Evolutionary conservation across 192 early-diverging fungal species (phyloP), one percentile per base, ranked within the genome.

Genomic region (Phlyctochytrium arcticum): DNA sequence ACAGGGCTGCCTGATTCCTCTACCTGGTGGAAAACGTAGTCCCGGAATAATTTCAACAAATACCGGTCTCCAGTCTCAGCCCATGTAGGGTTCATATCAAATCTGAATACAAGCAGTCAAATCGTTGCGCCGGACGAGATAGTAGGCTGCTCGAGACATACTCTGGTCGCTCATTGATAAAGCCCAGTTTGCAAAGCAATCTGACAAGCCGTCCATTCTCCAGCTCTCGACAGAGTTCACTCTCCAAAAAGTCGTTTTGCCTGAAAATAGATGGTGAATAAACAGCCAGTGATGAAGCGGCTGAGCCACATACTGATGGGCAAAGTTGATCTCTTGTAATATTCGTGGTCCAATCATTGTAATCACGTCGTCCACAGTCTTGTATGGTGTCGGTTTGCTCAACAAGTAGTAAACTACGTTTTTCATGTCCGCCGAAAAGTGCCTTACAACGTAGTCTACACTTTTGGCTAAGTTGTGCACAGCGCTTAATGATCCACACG

Each of bases 1-100:
- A 94, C 82, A 8, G 95, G 90, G 36, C 80, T 77, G 6, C 93
- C 92, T 39, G 79, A 76, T 36, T 82, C 76, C 66, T 95, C 86
- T 12, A 96, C 93, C 68, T 93, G 90, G 72, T 98, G 97, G 70
- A 99, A 99, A 23, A 98, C 90, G 62, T 94, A 96, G 74, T 99
- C 97, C 48, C 97, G 82, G 70, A 99, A 99, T 19, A 99, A 79
- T 75, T 97, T 98, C 55, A 97, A 87, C 47, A 98, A 83, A 72
- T 99, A 99, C 36, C 95, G 80, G 75, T 99, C 97, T 5, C 97
- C 97, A 0, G 95, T 99, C 70, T 99, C 95, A 10, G 93, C 88
- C 95, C 95, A 99, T 57, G 87, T 86, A 4, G 92, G 85, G 70
- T 96, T 95, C 77, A 87, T 83, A 47, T 88, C 87, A 63, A 92